These are phyloP conservation scores for Chara braunii DNA, from an alignment of 139 green algal species.

Conservation along the genomic window DNA sequence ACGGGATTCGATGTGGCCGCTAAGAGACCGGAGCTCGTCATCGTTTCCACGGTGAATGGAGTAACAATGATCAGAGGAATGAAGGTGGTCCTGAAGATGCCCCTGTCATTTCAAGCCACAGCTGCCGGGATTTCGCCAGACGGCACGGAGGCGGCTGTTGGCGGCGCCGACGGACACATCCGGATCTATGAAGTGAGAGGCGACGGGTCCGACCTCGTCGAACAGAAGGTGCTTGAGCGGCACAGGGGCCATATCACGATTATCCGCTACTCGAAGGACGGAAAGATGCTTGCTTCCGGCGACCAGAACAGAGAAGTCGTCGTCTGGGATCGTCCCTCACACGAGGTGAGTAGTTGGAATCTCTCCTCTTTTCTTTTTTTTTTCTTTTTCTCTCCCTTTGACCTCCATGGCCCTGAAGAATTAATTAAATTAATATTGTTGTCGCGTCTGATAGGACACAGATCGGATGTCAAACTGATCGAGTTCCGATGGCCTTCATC, in stretches of 20 bases:
- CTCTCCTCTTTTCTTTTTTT: too few species aligned
- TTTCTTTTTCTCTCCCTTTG: too few species aligned
- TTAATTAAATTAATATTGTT: too few species aligned
- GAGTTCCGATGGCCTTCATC: too few species aligned
- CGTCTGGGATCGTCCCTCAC: constrained; percentile 37
- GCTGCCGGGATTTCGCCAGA: constrained; percentile 32
- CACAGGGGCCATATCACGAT: constrained; percentile 29
- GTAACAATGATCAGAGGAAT: constrained; percentile 2
- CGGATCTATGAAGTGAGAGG: constrained; percentile 13
- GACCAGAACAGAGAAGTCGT: constrained; percentile 44
- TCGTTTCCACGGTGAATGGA: constrained; percentile 11
- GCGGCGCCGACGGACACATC: constrained; percentile 18
- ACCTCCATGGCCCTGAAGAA: too few species aligned
- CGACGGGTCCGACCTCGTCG: constrained; percentile 17
- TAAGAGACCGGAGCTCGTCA: background rate
- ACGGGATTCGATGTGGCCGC: constrained; percentile 14
- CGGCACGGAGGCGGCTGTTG: constrained; percentile 31
- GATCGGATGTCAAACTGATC: too few species aligned
- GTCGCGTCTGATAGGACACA: too few species aligned
- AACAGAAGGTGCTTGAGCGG: constrained; percentile 8
- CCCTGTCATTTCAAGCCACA: constrained; percentile 16
- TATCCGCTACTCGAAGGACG: constrained; percentile 33
- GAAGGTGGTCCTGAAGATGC: constrained; percentile 3
- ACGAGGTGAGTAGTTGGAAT: constrained; percentile 20
- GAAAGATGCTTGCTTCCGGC: constrained; percentile 33